A percentile compares a stretch with the other conserved stretches of the same genome.
Conservation (phyloP, 768 basidiomycete genomes). For the Rhizopogon vinicolor region DNA sequence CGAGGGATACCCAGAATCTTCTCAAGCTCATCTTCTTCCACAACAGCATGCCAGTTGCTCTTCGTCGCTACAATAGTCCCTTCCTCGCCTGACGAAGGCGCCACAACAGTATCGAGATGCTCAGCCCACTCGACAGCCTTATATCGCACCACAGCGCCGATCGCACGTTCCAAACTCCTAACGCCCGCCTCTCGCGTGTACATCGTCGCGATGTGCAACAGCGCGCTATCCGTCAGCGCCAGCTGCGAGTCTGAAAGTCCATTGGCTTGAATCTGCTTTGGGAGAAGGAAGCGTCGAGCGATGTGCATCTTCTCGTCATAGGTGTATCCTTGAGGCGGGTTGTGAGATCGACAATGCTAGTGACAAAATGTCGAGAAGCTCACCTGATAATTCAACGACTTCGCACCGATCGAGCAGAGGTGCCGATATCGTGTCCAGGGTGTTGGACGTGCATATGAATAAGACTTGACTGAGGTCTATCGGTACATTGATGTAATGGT, state of each 20-base stretch:
- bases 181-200: conserved; percentile 94
- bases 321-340: conserved; percentile 55
- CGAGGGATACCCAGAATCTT: conserved; percentile 75
- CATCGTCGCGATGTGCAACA: conserved; percentile 67
- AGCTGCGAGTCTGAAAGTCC: conserved; percentile 62
- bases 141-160: conserved; percentile 83
- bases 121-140: conserved; percentile 93
- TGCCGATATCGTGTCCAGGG: conserved; percentile 82
- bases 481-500: conserved; percentile 89
- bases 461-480: conserved; percentile 85
- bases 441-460: conserved; percentile 92
- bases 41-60: conserved; percentile 49
- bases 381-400: conserved; percentile 74
- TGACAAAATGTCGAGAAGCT: conserved; percentile 6
- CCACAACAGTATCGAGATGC: conserved; percentile 29
- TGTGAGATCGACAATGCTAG: no score
- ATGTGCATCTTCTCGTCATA: conserved; percentile 92
- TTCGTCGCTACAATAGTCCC: not conserved
- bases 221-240: conserved; percentile 60
- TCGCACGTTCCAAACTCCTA: conserved; percentile 81
- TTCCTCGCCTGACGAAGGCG: conserved; percentile 9
- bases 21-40: conserved; percentile 74
- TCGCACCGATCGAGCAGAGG: conserved; percentile 91
- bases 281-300: conserved; percentile 79
- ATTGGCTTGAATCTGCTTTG: conserved; percentile 82